A percentile compares a stretch with the other conserved stretches of the same genome.
Conservation (phyloP, 257 asterid genomes). For the Penstemon newberryi region DNA sequence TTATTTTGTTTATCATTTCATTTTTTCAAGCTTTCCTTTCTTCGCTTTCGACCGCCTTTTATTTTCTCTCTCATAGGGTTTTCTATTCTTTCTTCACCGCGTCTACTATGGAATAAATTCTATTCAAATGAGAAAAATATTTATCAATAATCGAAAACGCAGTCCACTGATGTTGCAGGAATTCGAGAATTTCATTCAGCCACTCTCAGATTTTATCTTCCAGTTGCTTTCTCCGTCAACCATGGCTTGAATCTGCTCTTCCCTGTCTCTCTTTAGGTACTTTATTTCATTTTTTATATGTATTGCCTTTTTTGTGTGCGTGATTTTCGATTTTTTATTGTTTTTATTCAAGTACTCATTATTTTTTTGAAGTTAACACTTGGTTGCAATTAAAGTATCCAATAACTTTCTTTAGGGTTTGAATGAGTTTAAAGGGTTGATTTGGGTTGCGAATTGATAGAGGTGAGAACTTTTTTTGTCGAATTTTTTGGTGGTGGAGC, state of each 20-base stretch:
- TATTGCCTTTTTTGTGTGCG: neutral
- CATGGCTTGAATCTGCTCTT: constrained; percentile 38
- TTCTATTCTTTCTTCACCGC: constrained; percentile 43
- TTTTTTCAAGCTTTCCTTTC: constrained; percentile 28
- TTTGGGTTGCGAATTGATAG: constrained; percentile 15
- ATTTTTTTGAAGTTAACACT: neutral
- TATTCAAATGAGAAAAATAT: neutral
- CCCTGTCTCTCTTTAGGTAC: constrained; percentile 4
- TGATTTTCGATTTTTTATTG: neutral
- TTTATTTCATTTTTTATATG: neutral
- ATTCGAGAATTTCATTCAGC: constrained; percentile 25
- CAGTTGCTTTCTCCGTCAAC: constrained; percentile 37
- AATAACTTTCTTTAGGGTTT: neutral
- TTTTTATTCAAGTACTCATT: neutral
- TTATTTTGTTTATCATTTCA: constrained; percentile 15
- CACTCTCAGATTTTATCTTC: constrained; percentile 20
- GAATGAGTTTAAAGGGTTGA: constrained; percentile 22
- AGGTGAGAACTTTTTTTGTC: constrained; percentile 7
- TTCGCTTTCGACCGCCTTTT: constrained; percentile 40
- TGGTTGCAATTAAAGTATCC: constrained; percentile 8
- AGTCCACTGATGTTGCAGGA: constrained; percentile 17
- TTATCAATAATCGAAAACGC: neutral
- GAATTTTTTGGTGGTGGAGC: neutral
- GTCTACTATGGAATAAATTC: constrained; percentile 25
- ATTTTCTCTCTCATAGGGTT: constrained; percentile 41